Conservation (phyloP, 345 rosid species). For the Isatis tinctoria region DNA sequence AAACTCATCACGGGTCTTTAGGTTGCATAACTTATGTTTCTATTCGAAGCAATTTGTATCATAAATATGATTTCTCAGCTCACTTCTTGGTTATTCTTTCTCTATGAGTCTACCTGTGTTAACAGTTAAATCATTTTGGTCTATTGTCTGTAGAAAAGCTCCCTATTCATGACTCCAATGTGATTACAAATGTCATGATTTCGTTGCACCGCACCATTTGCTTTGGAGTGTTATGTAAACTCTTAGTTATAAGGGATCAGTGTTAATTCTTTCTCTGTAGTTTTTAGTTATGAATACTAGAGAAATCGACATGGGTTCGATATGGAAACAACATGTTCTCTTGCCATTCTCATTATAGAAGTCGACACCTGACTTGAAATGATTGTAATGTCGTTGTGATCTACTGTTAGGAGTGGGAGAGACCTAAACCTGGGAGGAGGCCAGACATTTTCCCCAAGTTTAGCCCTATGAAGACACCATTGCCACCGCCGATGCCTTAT, state of each 20-base stretch:
- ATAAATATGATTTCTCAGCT: neutral
- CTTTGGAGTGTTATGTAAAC: neutral
- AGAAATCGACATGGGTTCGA: neutral
- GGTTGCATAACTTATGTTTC: neutral
- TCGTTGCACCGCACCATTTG: neutral
- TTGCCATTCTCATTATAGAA: neutral
- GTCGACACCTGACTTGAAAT: neutral
- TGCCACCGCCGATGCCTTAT: constrained; percentile 66
- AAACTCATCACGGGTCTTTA: neutral
- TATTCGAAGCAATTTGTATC: neutral
- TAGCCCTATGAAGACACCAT: constrained; percentile 79
- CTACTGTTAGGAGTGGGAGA: constrained; percentile 61
- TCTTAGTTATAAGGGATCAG: neutral
- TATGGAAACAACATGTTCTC: neutral
- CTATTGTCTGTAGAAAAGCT: neutral
- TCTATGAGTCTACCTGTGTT: neutral
- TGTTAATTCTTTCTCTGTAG: neutral
- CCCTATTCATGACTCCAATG: neutral
- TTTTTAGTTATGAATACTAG: neutral
- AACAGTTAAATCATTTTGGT: neutral
- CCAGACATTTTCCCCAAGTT: constrained; percentile 72
- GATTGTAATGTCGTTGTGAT: neutral
- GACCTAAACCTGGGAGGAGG: constrained; percentile 72
- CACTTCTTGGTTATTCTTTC: neutral
- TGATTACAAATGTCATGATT: neutral